phyloP scores from a whole-genome alignment of 2,329 filamentous ascomycete genomes.

The Colletotrichum musicola region DNA sequence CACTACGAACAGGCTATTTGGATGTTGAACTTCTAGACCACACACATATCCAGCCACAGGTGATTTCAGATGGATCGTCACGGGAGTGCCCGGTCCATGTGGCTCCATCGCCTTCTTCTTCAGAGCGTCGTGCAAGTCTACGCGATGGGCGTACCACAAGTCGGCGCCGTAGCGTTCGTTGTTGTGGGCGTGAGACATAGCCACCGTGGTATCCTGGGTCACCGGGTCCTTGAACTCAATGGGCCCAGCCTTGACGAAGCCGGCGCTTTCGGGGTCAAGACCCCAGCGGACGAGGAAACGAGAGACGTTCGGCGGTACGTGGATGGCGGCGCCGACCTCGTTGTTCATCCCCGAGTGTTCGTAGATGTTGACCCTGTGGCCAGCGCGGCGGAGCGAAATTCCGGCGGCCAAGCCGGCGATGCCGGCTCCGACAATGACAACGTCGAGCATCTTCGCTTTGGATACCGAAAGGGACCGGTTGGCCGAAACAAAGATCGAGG shows the following conservation, averaged over 20 bases:
- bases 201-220: constrained; percentile 44
- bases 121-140: constrained; percentile 55
- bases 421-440: constrained; percentile 58
- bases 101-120: constrained; percentile 48
- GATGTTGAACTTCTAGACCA: neutral
- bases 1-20: neutral
- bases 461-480: neutral
- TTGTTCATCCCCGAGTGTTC: constrained; percentile 53
- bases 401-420: constrained; percentile 55
- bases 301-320: constrained; percentile 53
- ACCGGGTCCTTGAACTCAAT: constrained; percentile 39
- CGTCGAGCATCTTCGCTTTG: constrained; percentile 48
- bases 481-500: constrained; percentile 46
- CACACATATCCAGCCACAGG: constrained; percentile 46
- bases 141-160: constrained; percentile 53
- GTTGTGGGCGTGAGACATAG: constrained; percentile 38
- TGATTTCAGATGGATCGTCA: constrained; percentile 42
- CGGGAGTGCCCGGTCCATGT: constrained; percentile 44
- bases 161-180: constrained; percentile 44
- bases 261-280: constrained; percentile 46
- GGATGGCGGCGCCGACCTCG: constrained; percentile 55
- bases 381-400: constrained; percentile 52
- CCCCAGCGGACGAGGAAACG: constrained; percentile 53
- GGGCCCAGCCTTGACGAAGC: constrained; percentile 45
- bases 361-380: constrained; percentile 55